Conservation (phyloP, 179 eudicot genomes). For the Carnegiea gigantea region DNA sequence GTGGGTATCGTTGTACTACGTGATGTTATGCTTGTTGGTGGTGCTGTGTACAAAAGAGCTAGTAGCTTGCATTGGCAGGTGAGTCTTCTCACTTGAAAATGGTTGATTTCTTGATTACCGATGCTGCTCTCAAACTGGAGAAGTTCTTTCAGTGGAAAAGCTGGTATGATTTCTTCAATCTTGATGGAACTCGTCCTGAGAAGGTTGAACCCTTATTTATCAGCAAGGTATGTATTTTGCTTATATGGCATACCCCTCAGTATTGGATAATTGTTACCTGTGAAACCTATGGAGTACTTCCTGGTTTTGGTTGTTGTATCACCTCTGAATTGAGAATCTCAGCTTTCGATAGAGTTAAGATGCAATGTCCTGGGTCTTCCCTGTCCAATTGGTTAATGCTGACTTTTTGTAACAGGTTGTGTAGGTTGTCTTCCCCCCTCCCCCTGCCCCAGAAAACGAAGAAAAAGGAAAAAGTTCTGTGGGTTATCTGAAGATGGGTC, state of each 20-base stretch:
- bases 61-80: conserved; percentile 79
- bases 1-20: conserved; percentile 81
- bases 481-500: not conserved
- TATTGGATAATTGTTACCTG: not conserved
- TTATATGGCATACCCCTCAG: not conserved
- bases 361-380: conserved; percentile 2
- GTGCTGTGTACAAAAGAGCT: conserved; percentile 82
- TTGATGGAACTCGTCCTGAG: conserved; percentile 63
- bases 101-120: not conserved
- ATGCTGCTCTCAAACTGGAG: conserved; percentile 7
- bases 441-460: not conserved
- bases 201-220: conserved; percentile 86
- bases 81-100: conserved; percentile 20
- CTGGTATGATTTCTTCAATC: conserved; percentile 79
- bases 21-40: conserved; percentile 84
- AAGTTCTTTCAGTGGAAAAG: conserved; percentile 65
- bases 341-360: not conserved
- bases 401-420: too few species aligned
- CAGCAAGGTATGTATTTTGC: conserved; percentile 63
- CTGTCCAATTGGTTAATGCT: not conserved
- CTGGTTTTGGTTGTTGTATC: not conserved
- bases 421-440: not conserved
- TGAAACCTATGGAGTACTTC: not conserved
- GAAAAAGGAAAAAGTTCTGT: not conserved
- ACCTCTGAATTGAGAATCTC: not conserved